These are phyloP conservation scores for Fusarium buxicola DNA, from an alignment of 2,329 filamentous ascomycete genomes.

Conservation along the genomic window DNA sequence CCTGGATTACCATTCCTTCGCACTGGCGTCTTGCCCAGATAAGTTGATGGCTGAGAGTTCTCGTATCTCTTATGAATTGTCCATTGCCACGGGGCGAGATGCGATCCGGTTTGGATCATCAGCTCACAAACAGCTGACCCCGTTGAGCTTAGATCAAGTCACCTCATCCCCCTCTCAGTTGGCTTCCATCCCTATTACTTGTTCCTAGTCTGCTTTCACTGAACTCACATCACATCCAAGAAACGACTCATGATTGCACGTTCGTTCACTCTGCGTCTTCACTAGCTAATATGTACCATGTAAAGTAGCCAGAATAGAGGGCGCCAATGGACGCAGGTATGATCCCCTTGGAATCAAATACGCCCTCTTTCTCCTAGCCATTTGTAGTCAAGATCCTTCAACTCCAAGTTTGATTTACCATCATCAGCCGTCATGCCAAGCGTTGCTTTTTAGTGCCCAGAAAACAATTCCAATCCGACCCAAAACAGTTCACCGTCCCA, in stretches of 20 bases:
- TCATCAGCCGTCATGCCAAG: slow-evolving; percentile 42
- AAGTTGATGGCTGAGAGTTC: background rate
- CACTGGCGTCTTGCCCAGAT: background rate
- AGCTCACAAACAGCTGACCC: slow-evolving; percentile 2
- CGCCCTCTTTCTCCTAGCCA: slow-evolving; percentile 14
- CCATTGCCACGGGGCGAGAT: slow-evolving; percentile 8
- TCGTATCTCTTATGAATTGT: slow-evolving; percentile 1
- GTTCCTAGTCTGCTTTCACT: background rate
- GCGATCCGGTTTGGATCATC: slow-evolving; percentile 7
- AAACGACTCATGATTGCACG: slow-evolving; percentile 1
- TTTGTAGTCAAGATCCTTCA: slow-evolving; percentile 31
- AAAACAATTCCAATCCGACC: slow-evolving; percentile 24
- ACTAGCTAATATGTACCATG: slow-evolving; percentile 33
- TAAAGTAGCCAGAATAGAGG: slow-evolving; percentile 10
- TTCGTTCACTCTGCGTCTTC: slow-evolving; percentile 28
- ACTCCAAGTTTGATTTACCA: slow-evolving; percentile 39
- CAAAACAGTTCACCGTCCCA: slow-evolving; percentile 20
- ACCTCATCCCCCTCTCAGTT: background rate
- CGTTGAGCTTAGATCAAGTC: slow-evolving; percentile 9
- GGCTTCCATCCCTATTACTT: background rate
- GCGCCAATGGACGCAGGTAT: slow-evolving; percentile 12
- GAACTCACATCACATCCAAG: background rate
- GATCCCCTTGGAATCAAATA: slow-evolving; percentile 16
- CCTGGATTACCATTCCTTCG: background rate
- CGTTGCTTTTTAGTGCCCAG: slow-evolving; percentile 40